Base-by-base conservation (phyloP, 345 rosid genomes). In the Abelmoschus esculentus region DNA sequence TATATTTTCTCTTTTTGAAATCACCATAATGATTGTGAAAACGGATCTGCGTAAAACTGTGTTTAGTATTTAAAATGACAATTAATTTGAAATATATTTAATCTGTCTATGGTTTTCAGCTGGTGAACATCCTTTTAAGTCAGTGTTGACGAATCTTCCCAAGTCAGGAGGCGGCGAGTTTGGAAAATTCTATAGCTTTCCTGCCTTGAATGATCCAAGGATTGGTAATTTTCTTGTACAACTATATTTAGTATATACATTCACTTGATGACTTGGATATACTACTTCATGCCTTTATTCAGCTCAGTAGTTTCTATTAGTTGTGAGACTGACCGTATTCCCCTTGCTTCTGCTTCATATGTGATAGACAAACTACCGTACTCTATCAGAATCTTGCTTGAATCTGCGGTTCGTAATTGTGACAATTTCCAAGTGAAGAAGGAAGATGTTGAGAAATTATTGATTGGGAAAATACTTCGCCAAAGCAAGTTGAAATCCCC, bases 111-210 rank as follows among this genome's bases (percentile, higher is more conserved):
- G 63, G 61, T 77, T 83, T 66, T 76, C 90, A 96, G 99, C 97
- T 77, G 64, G 97, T 3, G 97, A 87, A 32, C 87, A 92, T 87
- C 90, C 98, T 50, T 87, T 85, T 74, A 86, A 89, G 83, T 83
- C 76, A 11, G 85, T 87, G 61, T 84, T 96, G 80, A 90, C 98
- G 56, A 75, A 80, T 71, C 95, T 96, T 57, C 91, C 93, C 34
- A 92, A 92, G 90, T 96, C 98, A 34, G 95, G 86, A 8, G 99
- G 99, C 56, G 99, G 97, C 59, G 91, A 92, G 74, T 96, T 86
- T 53, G 99, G 99, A 62, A 96, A 90, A 65, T 96, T 86, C 79
- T 96, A 92, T 65, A 87, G 99, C 78, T 82, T 96, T 46, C 92
- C 98, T 44, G 95, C 98, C 40, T 77, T 96, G 3, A 96, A 90